phyloP scores from a whole-genome alignment of 257 asterid genomes.

The Avicennia marina region DNA sequence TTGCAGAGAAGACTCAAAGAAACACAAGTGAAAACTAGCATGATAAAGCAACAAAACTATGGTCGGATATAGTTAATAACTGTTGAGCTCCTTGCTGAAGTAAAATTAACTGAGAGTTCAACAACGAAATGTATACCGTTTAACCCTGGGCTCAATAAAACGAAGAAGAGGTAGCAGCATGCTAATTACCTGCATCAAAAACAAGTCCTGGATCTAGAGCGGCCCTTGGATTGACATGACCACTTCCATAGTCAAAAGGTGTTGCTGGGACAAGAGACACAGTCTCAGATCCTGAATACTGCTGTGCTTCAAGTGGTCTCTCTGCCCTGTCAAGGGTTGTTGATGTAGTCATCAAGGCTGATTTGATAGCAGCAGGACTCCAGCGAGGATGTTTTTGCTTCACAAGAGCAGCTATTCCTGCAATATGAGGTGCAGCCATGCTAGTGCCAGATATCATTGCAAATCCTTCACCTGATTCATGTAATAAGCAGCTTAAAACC shows the following conservation, averaged over 20 bases:
- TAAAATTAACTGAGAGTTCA: too few species aligned
- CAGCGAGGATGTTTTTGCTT: constrained; percentile 77
- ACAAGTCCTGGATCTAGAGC: constrained; percentile 78
- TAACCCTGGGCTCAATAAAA: too few species aligned
- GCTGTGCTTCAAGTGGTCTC: constrained; percentile 72
- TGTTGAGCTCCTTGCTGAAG: too few species aligned
- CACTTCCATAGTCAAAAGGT: constrained; percentile 80
- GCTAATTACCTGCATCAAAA: constrained; percentile 55
- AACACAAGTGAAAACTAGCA: background rate
- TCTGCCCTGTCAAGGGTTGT: constrained; percentile 65
- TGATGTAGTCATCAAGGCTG: constrained; percentile 78
- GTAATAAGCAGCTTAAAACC: constrained; percentile 4
- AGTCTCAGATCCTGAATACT: constrained; percentile 64
- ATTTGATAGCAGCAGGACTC: constrained; percentile 83
- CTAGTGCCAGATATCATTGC: constrained; percentile 84
- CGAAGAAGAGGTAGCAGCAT: background rate
- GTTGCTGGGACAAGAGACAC: constrained; percentile 61
- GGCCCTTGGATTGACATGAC: constrained; percentile 76
- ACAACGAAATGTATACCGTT: too few species aligned
- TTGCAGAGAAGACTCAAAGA: too few species aligned
- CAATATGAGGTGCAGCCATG: constrained; percentile 88
- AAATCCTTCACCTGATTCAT: constrained; percentile 68
- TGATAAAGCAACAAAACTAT: too few species aligned
- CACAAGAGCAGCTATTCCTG: constrained; percentile 81
- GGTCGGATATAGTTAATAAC: too few species aligned